Base-by-base conservation (phyloP, 1,284 basidiomycete species). In the Rhodotorula sp. region DNA sequence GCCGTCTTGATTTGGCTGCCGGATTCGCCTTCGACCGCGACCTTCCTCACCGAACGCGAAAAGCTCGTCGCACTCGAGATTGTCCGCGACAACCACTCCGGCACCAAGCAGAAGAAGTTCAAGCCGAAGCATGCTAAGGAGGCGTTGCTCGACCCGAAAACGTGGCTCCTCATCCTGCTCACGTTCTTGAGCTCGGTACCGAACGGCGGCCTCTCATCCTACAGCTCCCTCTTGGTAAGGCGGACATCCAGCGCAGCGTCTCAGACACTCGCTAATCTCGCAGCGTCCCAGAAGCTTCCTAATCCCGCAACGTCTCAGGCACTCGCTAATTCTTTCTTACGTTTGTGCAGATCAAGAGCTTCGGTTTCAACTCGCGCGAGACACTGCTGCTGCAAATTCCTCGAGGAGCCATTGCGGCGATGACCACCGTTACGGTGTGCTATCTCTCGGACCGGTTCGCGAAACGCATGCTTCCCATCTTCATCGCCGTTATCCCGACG, bases 361-460 rank as follows among this genome's bases (percentile, higher is more conserved):
- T 89, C 74, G 88, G 88, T n/a, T 89, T 88, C 71, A 86, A 85
- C 84, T 87, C 77, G 12, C 86, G 83, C 75, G 86, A 88, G 74
- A 85, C 87, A 0, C 79, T 89, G 30, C 88, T 89, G 56, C 78
- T 88, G 20, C 84, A 84, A 4, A 86, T 87, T 0, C 88, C 87
- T 12, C 83, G 80, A n/a, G 88, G 88, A 4, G 80, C 79, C 3
- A 80, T 89, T 58, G 84, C 82, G 51, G 66, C 62, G 3, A 7
- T 64, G 51, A 65, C 71, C 22, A 69, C 85, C 0, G 74, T 88
- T 14, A 76, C 84, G 14, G 86, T 86, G 71, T 87, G 87, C 8
- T 88, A 85, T 84, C 87, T 86, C 75, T 87, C 87, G 0, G 88
- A 88, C 75, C 85, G 82, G 76, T n/a, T 48, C 42, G 55, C 57